These are phyloP conservation scores for Claviceps pazoutovae DNA, from an alignment of 2,329 filamentous ascomycete species.

Conservation along the genomic window DNA sequence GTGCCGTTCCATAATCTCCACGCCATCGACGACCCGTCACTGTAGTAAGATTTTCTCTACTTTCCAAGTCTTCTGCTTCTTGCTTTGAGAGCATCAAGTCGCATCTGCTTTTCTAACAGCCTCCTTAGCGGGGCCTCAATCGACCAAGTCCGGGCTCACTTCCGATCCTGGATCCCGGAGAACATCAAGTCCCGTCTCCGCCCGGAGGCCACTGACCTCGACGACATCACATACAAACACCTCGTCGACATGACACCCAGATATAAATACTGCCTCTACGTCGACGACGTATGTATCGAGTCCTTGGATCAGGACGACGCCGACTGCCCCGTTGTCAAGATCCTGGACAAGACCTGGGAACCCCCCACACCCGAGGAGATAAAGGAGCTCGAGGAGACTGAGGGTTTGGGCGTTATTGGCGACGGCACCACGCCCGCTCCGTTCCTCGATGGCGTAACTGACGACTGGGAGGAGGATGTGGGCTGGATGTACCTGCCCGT, in stretches of 20 bases:
- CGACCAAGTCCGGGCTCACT: constrained; percentile 1
- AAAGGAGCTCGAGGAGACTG: too few species aligned
- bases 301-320: neutral
- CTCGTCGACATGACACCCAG: neutral
- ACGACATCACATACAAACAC: neutral
- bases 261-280: constrained; percentile 2
- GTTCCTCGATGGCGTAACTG: neutral
- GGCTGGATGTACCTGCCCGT: constrained; percentile 2
- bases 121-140: neutral
- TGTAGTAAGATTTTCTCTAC: neutral
- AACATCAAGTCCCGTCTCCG: neutral
- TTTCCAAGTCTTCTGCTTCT: neutral
- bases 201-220: neutral
- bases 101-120: neutral
- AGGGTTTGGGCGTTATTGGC: neutral
- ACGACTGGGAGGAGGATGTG: neutral
- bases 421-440: neutral
- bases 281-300: neutral
- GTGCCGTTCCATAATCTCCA: neutral
- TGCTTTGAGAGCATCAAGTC: too few species aligned
- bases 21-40: neutral
- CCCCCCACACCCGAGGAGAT: too few species aligned
- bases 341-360: neutral
- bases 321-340: neutral
- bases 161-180: constrained; percentile 2